Evolutionary conservation across 768 basidiomycete species (phyloP).

Genomic region (Suillus occidentalis): DNA sequence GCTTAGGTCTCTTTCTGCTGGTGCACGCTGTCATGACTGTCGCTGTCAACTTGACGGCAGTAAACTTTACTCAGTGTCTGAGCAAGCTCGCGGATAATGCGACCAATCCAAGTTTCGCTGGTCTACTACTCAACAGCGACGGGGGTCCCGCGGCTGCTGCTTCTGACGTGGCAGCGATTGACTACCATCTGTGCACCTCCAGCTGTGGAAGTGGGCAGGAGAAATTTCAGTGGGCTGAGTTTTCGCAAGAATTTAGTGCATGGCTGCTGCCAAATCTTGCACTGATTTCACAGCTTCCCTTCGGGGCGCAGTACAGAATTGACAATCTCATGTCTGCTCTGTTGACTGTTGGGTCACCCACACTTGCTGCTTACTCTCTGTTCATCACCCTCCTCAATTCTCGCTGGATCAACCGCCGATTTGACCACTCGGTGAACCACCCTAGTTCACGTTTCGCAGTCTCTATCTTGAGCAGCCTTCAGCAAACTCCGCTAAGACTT

Average conservation of each 20-base stretch:
- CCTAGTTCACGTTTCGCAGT: neutral
- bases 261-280: neutral
- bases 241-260: neutral
- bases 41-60: too few species aligned
- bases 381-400: neutral
- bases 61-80: neutral
- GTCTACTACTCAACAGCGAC: neutral
- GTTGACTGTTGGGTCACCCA: neutral
- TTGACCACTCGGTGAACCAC: neutral
- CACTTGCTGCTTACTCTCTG: neutral
- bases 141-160: neutral
- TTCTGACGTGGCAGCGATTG: neutral
- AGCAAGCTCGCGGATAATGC: neutral
- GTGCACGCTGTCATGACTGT: neutral
- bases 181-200: neutral
- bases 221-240: neutral
- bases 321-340: neutral
- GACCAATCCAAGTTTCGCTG: neutral
- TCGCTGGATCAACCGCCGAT: neutral
- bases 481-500: neutral
- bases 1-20: neutral
- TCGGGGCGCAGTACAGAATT: neutral
- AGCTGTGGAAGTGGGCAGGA: neutral
- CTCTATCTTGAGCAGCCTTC: neutral
- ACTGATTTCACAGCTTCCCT: neutral